Evolutionary conservation across 2,329 filamentous ascomycete genomes (phyloP), one percentile per base, ranked within the genome.

Genomic region (Diaporthe helianthi): DNA sequence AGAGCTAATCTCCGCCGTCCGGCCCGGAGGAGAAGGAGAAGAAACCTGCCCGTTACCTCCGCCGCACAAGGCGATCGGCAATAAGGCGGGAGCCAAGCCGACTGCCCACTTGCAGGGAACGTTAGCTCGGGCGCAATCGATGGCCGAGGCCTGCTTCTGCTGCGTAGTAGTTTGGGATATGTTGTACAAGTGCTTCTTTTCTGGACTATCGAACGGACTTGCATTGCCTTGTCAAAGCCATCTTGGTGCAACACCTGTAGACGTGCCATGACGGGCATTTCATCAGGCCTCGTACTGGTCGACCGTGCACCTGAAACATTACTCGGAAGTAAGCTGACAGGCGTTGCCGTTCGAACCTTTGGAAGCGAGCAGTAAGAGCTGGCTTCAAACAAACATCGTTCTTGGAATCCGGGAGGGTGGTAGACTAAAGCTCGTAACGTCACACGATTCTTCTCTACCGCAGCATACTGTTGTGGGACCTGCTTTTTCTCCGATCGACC

Each of bases 141-240:
- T 22, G 41, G 58, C 41, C 58, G 58, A 47, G 26, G 12, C 19
- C 26, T 33, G 26, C 55, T 38, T n/a, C 17, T 36, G 13, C 41
- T 24, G 19, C 38, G 10, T 4, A 6, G 41, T 22, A 31, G 41
- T n/a, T n/a, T n/a, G n/a, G n/a, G n/a, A 29, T 29, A 19, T n/a
- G 58, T 49, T 9, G 44, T 26, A 63, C 58, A 24, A 33, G 29
- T 49, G 29, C 58, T 49, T 49, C 44, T 63, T 61, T 22, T 12
- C 19, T 61, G 58, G 33, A 31, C 19, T 24, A 46, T 61, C 58
- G 58, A 61, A 49, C 58, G 41, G 58, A 36, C 58, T 49, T 49
- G 58, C 58, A 49, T 63, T 63, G 58, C 44, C 44, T 63, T 63
- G 44, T 63, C 58, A 63, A 49, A 49, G 58, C 58, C 58, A 26